phyloP scores from a whole-genome alignment of 768 basidiomycete species.

The Psilocybe cubensis region DNA sequence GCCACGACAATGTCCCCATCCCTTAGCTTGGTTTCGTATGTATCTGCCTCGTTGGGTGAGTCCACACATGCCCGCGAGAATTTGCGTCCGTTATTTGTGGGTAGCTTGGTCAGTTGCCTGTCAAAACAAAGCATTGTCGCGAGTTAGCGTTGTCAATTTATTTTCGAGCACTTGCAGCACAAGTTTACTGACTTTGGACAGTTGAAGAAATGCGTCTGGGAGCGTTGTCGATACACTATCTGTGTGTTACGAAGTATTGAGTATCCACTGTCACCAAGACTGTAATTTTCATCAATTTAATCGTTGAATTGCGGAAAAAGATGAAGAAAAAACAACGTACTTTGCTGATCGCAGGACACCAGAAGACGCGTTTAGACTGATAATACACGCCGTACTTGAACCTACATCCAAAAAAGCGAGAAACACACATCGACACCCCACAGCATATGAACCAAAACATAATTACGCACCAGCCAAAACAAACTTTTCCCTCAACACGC shows the following conservation, averaged over 20 bases:
- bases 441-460: background rate
- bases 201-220: conserved; percentile 61
- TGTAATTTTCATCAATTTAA: conserved; percentile 28
- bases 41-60: conserved; percentile 50
- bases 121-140: background rate
- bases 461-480: conserved; percentile 63
- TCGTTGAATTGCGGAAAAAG: background rate
- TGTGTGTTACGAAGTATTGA: conserved; percentile 70
- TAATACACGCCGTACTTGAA: conserved; percentile 82
- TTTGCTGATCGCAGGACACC: conserved; percentile 79
- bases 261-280: conserved; percentile 82
- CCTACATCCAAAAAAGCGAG: conserved; percentile 42
- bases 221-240: conserved; percentile 54
- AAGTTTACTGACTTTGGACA: conserved; percentile 49
- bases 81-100: conserved; percentile 42
- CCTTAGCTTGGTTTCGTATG: conserved; percentile 43
- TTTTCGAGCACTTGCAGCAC: background rate
- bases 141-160: background rate
- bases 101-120: conserved; percentile 59
- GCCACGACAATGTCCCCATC: conserved; percentile 58
- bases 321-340: conserved; percentile 43
- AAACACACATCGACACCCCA: background rate
- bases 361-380: conserved; percentile 75
- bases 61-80: conserved; percentile 58
- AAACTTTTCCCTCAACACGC: conserved; percentile 66